These are phyloP conservation scores for Chrysanthemum lavandulifolium DNA, from an alignment of 129 eudicot species.

Conservation along the genomic window DNA sequence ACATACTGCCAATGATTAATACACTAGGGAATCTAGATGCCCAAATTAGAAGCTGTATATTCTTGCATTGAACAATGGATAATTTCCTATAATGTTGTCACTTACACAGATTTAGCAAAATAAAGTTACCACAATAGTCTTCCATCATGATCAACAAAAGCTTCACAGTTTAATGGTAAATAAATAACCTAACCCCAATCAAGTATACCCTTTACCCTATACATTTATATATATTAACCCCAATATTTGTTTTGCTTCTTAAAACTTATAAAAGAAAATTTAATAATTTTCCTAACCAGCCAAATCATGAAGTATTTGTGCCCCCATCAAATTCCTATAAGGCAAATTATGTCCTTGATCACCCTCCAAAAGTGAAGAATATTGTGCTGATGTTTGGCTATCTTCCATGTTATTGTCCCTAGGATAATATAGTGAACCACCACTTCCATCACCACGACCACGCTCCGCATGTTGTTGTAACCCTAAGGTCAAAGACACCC, in stretches of 20 bases:
- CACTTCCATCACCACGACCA: constrained; percentile 21
- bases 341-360: constrained; percentile 80
- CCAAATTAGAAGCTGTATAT: constrained; percentile 24
- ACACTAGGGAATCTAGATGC: constrained; percentile 23
- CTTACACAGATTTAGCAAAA: constrained; percentile 4
- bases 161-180: constrained; percentile 12
- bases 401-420: constrained; percentile 69
- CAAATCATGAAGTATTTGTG: constrained; percentile 92
- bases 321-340: constrained; percentile 92
- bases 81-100: neutral
- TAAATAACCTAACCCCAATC: constrained; percentile 24
- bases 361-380: constrained; percentile 84
- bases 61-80: constrained; percentile 14
- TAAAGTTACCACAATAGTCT: constrained; percentile 18
- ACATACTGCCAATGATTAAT: neutral
- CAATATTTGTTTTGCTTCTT: constrained; percentile 25
- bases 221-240: constrained; percentile 24
- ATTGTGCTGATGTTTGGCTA: constrained; percentile 67
- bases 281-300: constrained; percentile 44
- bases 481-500: constrained; percentile 89
- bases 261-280: constrained; percentile 16
- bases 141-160: constrained; percentile 16
- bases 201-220: constrained; percentile 26
- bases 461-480: constrained; percentile 68
- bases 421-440: constrained; percentile 61